Base-by-base conservation (phyloP, 1,284 basidiomycete genomes). In the Trichosporon sp. region DNA sequence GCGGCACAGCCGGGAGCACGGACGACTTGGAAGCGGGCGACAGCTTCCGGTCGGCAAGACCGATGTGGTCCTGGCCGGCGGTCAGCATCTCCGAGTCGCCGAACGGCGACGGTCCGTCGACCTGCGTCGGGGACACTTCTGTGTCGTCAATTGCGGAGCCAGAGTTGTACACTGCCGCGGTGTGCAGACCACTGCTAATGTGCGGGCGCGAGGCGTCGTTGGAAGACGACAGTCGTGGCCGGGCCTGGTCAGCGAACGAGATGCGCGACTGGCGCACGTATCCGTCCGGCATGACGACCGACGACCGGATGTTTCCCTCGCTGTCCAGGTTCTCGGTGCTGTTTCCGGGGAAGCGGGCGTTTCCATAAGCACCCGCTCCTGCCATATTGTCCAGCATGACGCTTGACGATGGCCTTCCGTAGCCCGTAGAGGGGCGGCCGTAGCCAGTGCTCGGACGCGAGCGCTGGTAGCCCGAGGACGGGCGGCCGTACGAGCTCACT, bases 401-500 rank as follows among this genome's bases (percentile, higher is more conserved):
- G 11, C 80, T 81, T 2, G 75, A 76, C n/a, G 81, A 74, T 9
- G 77, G 76, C 53, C 73, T 72, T 9, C 56, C 56, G 29, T 60
- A 60, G 62, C 66, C 70, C 23, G 71, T 67, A n/a, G 75, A 74
- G 7, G 76, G 70, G 35, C 68, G 74, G 27, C 70, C 71, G 42
- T 63, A 70, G 42, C 60, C 64, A 3, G 72, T 74, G 62, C 72
- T 75, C 88, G 71, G 89, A 32, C 69, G 74, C 31, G 66, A 62
- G 65, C 69, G 74, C 51, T 62, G 67, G 62, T 65, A 72, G 29
- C 62, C 42, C 18, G 75, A 74, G 35, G 69, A 73, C 88, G 70
- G 89, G 89, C 18, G 89, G 89, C 92, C 92, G 89, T 83, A 89
- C 88, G 85, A 93, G 89, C 81, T 95, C 86, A 80, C 89, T 86